Percentiles rank a stretch among this genome's conserved stretches.
Evolutionary conservation across 768 basidiomycete genomes (phyloP).

Genomic region (Boletellus ananas): DNA sequence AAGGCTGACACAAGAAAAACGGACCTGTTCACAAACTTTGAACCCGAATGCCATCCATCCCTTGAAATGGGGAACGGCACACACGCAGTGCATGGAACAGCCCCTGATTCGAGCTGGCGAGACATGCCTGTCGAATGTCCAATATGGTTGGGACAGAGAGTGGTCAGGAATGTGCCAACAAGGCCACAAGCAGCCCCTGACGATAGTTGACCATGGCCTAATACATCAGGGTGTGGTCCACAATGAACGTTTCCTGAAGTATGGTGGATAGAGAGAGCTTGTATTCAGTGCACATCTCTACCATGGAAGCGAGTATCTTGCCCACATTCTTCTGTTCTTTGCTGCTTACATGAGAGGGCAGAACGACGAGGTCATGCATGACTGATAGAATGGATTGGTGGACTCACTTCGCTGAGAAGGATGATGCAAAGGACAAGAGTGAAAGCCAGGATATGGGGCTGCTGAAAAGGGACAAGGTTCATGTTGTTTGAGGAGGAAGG

Average conservation of each 20-base stretch:
- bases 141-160: conserved; percentile 41
- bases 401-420: conserved; percentile 41
- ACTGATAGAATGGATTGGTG: conserved; percentile 48
- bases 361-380: conserved; percentile 47
- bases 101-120: conserved; percentile 31
- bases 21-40: conserved; percentile 15
- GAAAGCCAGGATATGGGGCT: conserved; percentile 27
- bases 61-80: conserved; percentile 20
- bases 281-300: conserved; percentile 52
- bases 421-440: conserved; percentile 22
- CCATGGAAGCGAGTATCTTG: conserved; percentile 54
- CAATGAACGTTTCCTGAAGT: conserved; percentile 25
- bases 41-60: conserved; percentile 18
- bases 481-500: neutral
- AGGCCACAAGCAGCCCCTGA: conserved; percentile 41
- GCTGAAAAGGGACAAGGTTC: neutral
- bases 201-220: conserved; percentile 36
- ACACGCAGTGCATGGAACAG: conserved; percentile 28
- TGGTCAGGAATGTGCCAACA: conserved; percentile 50
- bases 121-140: conserved; percentile 66
- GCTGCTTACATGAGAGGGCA: neutral
- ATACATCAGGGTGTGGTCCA: conserved; percentile 28
- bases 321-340: conserved; percentile 17
- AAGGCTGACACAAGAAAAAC: conserved; percentile 14
- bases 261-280: conserved; percentile 37